These are phyloP conservation scores for Solanum verrucosum DNA, from an alignment of 257 asterid species.

Conservation along the genomic window DNA sequence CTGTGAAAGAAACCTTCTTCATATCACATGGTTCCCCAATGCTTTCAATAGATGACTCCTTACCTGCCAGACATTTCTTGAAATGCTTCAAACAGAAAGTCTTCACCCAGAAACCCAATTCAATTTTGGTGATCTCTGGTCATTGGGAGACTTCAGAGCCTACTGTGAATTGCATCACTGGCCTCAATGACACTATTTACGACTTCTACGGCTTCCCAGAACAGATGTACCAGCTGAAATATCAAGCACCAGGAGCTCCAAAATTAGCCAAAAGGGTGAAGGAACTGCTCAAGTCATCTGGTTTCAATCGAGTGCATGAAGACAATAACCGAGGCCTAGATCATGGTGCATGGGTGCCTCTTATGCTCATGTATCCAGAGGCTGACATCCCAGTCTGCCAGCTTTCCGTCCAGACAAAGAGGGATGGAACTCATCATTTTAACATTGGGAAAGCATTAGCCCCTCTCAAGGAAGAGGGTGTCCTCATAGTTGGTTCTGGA, in stretches of 20 bases:
- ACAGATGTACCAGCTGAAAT: conserved; percentile 61
- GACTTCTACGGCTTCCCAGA: conserved; percentile 72
- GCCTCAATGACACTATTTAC: conserved; percentile 46
- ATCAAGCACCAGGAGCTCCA: conserved; percentile 82
- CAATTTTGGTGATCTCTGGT: conserved; percentile 49
- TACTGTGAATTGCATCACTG: conserved; percentile 43
- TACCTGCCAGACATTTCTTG: conserved; percentile 58
- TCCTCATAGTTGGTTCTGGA: conserved; percentile 71
- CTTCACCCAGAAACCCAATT: conserved; percentile 35
- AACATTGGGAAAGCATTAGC: conserved; percentile 64
- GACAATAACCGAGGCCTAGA: conserved; percentile 68
- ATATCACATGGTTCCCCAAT: conserved; percentile 81
- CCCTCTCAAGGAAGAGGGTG: conserved; percentile 65
- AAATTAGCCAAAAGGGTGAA: conserved; percentile 52
- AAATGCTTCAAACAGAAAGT: conserved; percentile 28
- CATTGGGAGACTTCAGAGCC: conserved; percentile 78
- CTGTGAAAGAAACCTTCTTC: conserved; percentile 41
- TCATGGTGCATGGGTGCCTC: conserved; percentile 92
- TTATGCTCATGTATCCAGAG: conserved; percentile 80
- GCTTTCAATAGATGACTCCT: conserved; percentile 52
- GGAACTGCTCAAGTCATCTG: conserved; percentile 41
- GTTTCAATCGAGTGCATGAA: conserved; percentile 39
- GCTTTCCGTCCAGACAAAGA: conserved; percentile 59
- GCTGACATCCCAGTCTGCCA: conserved; percentile 81
- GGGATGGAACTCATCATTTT: conserved; percentile 61